Conservation (phyloP, 331 rosid species). For the Quercus lobata region DNA sequence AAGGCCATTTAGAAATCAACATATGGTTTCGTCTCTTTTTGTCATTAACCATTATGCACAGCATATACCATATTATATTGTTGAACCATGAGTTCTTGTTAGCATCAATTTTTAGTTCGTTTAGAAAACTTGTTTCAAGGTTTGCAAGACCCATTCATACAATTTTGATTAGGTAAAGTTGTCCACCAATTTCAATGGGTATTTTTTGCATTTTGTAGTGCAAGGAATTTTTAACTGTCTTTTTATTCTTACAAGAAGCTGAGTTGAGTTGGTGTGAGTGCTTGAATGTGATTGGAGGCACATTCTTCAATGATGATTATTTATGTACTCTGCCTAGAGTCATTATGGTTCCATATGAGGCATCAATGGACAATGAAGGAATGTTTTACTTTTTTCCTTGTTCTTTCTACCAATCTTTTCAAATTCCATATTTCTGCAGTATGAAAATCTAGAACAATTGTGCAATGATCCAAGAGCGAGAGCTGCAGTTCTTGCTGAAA, state of each 20-base stretch:
- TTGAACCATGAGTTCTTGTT: not conserved
- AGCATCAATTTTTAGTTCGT: not conserved
- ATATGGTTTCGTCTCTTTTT: not conserved
- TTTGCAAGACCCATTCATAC: not conserved
- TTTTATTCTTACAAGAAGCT: not conserved
- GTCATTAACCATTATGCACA: not conserved
- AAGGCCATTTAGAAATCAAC: not conserved
- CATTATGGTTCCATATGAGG: not conserved
- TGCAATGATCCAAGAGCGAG: conserved; percentile 76
- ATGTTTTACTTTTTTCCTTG: not conserved
- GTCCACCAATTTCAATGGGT: not conserved
- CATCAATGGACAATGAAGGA: not conserved
- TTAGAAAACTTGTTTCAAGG: not conserved
- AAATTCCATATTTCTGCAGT: conserved; percentile 38
- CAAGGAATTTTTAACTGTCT: not conserved
- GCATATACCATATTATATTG: not conserved
- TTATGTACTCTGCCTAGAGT: not conserved
- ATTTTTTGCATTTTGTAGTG: not conserved
- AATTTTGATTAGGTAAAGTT: not conserved
- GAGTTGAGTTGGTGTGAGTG: not conserved
- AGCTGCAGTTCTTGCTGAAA: conserved; percentile 80
- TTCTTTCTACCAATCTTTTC: not conserved
- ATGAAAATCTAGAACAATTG: conserved; percentile 55
- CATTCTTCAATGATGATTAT: not conserved
- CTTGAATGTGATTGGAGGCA: not conserved